Evolutionary conservation across 139 green algal species (phyloP), one percentile per base, ranked within the genome.

Genomic region (Zygnema cylindricum): DNA sequence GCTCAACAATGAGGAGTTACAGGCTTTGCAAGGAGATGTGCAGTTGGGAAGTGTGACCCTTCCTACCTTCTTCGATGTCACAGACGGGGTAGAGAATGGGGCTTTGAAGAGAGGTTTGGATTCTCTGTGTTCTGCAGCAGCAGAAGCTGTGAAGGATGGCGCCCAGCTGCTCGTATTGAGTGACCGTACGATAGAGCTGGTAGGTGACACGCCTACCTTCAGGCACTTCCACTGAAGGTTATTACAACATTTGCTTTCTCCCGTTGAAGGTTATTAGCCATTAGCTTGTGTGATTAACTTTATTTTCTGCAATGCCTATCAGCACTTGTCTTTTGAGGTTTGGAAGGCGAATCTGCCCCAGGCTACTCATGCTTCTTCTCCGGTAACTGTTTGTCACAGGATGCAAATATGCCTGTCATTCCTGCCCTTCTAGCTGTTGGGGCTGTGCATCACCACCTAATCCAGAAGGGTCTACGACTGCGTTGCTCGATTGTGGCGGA

Each of bases 401-500:
- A 92, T n/a, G 85, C 36, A 23, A 55, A 49, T 43, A 69, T 77
- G 38, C 77, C 76, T 55, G 87, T 84, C 25, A 98, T 99, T 90
- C 97, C 97, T 33, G 92, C 94, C 35, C 94, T 99, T 86, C 92
- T 99, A 81, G 97, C 96, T 0, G 94, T 96, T 2, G 97, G 97
- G 25, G 96, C 97, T 0, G 96, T 99, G 77, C 97, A 99, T 93
- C 97, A 99, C 93, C 96, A 99, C 94, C 95, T 99, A 55, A 99
- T 99, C 93, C 75, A 57, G 2, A 82, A 84, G 30, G 93, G 94
- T 39, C 32, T 91, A 36, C 90, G 92, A 33, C 49, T 87, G 32
- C n/a, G 79, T 91, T 96, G 97, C 16, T 98, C 96, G 71, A 97
- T 99, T 76, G 96, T 98, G 7, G 95, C 95, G 0, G 97, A 99